Evolutionary conservation across 495 filamentous ascomycete species (phyloP), one percentile per base, ranked within the genome.

Genomic region (Penicillium lividum): DNA sequence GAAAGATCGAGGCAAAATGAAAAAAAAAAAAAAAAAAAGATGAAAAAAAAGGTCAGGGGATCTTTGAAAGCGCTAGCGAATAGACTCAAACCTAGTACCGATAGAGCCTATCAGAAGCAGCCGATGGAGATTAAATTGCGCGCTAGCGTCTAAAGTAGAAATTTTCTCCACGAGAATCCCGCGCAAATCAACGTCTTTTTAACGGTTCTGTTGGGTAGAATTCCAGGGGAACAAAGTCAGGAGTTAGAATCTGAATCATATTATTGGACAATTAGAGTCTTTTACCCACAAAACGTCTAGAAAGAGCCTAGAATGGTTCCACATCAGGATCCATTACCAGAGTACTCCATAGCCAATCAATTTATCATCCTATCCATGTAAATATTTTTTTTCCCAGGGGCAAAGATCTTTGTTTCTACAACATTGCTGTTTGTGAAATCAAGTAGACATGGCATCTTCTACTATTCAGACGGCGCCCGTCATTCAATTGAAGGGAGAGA

Each of bases 121-220:
- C 5, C 16, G 36, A 34, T 22, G 54, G 54, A 51, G 48, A 60
- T 52, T 36, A 54, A 51, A 55, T 54, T 51, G 38, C 45, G 50
- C 61, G 61, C 54, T 56, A 64, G 25, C 36, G 25, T n/a, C 33
- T 43, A 55, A 47, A 31, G 16, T 29, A 36, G 40, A 52, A 53
- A 18, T 25, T 42, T 40, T 31, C 51, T 62, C 59, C 62, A 59
- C 51, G 46, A 10, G 28, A 45, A 58, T 54, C 43, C 49, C 52
- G 51, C 43, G 56, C 53, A 53, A 54, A 54, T 52, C 63, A 62
- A 65, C 56, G 56, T 57, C 53, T 59, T 59, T 53, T 33, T 31
- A 57, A 59, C 54, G 56, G 49, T 57, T 65, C 52, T 59, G 59
- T 65, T 65, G 63, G 59, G 38, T 31, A 6, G 59, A 59, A 55